Conservation (phyloP, 495 filamentous ascomycete species). For the Peziza echinospora region DNA sequence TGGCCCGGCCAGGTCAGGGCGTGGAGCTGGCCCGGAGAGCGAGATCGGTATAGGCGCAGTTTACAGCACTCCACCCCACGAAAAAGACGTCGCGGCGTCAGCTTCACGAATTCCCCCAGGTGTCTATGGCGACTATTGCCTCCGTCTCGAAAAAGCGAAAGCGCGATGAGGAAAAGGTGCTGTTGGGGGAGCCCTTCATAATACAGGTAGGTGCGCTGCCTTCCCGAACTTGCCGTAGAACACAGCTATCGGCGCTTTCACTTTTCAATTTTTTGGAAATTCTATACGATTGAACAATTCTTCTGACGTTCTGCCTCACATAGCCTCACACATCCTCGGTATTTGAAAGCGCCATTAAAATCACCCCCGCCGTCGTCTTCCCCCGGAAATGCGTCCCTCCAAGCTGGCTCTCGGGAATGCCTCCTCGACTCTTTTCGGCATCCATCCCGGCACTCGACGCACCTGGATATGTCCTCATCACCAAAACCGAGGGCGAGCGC, state of each 20-base stretch:
- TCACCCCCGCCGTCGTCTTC: constrained; percentile 15
- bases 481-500: constrained; percentile 17
- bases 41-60: too few species aligned
- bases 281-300: too few species aligned
- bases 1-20: too few species aligned
- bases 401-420: constrained; percentile 15
- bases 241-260: too few species aligned
- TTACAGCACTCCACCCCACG: too few species aligned
- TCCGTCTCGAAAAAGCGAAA: constrained; percentile 14
- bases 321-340: constrained; percentile 14
- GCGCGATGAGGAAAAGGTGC: constrained; percentile 9
- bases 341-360: constrained; percentile 13
- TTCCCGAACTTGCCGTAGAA: neutral
- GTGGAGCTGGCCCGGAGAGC: too few species aligned
- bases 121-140: constrained; percentile 1
- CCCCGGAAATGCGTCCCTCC: constrained; percentile 15
- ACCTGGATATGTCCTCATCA: constrained; percentile 12
- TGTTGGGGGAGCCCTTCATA: constrained; percentile 12
- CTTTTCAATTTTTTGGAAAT: too few species aligned
- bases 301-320: neutral
- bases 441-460: constrained; percentile 3
- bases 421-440: constrained; percentile 15
- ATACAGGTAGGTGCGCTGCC: constrained; percentile 9
- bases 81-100: too few species aligned
- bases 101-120: too few species aligned